These are phyloP conservation scores for Ramalina intermedia DNA, from an alignment of 495 filamentous ascomycete species.

Conservation along the genomic window DNA sequence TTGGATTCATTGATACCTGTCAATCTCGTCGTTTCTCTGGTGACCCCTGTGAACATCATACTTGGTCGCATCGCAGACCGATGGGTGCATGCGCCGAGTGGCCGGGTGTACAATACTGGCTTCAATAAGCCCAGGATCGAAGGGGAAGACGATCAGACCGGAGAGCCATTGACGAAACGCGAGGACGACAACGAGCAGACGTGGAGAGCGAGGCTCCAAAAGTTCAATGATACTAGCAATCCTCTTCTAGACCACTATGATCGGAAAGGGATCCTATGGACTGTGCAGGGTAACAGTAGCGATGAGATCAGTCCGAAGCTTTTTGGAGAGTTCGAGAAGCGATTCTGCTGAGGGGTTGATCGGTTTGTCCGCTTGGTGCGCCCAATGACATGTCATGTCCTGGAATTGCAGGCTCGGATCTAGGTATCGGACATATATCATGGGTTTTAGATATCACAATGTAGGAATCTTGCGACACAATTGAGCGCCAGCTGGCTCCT, in stretches of 20 bases:
- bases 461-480: neutral
- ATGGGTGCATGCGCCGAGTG: constrained; percentile 88
- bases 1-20: constrained; percentile 73
- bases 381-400: too few species aligned
- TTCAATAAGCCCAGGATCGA: constrained; percentile 74
- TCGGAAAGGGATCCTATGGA: constrained; percentile 71
- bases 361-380: too few species aligned
- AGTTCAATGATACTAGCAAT: constrained; percentile 75
- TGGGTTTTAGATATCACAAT: neutral
- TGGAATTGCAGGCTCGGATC: too few species aligned
- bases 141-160: constrained; percentile 82
- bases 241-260: constrained; percentile 83
- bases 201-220: constrained; percentile 62
- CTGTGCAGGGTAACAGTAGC: constrained; percentile 71
- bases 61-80: constrained; percentile 76
- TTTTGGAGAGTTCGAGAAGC: constrained; percentile 59
- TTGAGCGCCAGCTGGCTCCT: neutral
- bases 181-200: constrained; percentile 76
- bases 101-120: constrained; percentile 82
- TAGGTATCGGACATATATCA: neutral
- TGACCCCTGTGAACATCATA: constrained; percentile 52
- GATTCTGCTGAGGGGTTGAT: constrained; percentile 38
- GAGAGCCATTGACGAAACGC: constrained; percentile 69
- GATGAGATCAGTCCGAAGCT: constrained; percentile 88
- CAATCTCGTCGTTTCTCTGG: constrained; percentile 63